phyloP scores from a whole-genome alignment of 768 basidiomycete species.

The Leucocoprinus birnbaumii region DNA sequence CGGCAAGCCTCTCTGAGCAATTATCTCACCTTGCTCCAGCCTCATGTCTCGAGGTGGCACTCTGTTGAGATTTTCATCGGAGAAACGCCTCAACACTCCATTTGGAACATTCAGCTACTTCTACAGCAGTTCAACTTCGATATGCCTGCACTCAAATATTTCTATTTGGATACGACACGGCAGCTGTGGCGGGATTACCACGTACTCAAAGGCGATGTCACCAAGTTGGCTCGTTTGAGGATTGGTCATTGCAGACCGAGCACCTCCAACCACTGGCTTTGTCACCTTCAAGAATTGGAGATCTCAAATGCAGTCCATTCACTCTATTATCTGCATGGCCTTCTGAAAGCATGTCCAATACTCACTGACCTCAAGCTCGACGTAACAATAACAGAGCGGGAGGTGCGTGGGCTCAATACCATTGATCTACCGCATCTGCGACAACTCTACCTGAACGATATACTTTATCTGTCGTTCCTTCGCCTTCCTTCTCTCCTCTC shows the following conservation, averaged over 20 bases:
- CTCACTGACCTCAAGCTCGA: conserved; percentile 9
- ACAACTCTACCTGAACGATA: conserved; percentile 4
- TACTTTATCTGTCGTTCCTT: conserved; percentile 11
- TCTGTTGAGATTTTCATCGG: conserved; percentile 7
- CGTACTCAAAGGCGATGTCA: conserved; percentile 3
- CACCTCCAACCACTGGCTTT: conserved; percentile 10
- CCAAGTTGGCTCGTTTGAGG: neutral
- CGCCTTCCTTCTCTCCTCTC: conserved; percentile 7
- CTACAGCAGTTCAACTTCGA: conserved; percentile 14
- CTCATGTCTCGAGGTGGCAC: conserved; percentile 7
- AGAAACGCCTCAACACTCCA: conserved; percentile 8
- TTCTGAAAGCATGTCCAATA: conserved; percentile 6
- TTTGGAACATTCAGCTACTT: conserved; percentile 13
- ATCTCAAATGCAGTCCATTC: conserved; percentile 8
- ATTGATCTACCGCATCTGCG: neutral
- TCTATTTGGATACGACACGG: conserved; percentile 11
- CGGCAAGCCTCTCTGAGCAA: neutral
- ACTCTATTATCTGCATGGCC: conserved; percentile 8
- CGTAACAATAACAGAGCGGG: conserved; percentile 8
- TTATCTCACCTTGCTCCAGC: conserved; percentile 5
- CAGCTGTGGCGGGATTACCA: conserved; percentile 11
- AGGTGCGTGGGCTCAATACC: neutral
- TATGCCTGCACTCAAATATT: conserved; percentile 8
- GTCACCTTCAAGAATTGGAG: conserved; percentile 5
- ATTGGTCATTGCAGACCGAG: conserved; percentile 13